Conservation (phyloP, 352 stramenopile genomes). For the Globisporangium middletonii region DNA sequence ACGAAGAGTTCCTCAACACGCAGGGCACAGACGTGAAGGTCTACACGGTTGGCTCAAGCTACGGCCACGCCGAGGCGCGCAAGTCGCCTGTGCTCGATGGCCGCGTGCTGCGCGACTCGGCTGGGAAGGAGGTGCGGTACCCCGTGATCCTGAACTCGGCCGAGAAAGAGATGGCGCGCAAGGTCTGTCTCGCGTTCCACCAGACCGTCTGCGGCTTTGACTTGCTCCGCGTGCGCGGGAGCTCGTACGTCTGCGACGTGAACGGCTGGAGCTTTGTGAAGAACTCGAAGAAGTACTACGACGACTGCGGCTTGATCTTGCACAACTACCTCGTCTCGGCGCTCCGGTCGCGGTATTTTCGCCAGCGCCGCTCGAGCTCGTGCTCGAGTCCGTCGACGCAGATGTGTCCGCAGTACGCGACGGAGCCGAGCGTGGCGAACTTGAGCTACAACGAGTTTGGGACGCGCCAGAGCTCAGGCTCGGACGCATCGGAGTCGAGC, state of each 20-base stretch:
- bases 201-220: conserved; percentile 99
- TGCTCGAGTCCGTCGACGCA: conserved; percentile 31
- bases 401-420: conserved; percentile 80
- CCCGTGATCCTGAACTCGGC: conserved; percentile 97
- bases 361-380: conserved; percentile 56
- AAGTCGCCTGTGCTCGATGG: conserved; percentile 99
- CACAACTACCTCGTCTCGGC: conserved; percentile 86
- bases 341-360: conserved; percentile 74
- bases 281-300: conserved; percentile 98
- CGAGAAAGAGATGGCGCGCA: conserved; percentile 98
- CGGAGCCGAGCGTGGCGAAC: conserved; percentile 31
- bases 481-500: conserved; percentile 64
- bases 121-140: conserved; percentile 98
- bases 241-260: conserved; percentile 98
- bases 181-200: conserved; percentile 93
- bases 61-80: conserved; percentile 98
- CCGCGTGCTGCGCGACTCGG: conserved; percentile 88
- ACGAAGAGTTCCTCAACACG: conserved; percentile 99
- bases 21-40: conserved; percentile 99
- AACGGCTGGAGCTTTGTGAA: conserved; percentile 99
- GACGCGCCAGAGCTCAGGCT: conserved; percentile 51
- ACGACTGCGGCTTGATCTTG: conserved; percentile 96
- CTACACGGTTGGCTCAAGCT: conserved; percentile 98
- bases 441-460: conserved; percentile 19
- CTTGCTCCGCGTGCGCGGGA: conserved; percentile 90